A percentile compares a stretch with the other conserved stretches of the same genome.
Evolutionary conservation across 495 filamentous ascomycete genomes (phyloP).

Genomic region (Aspergillus hancockii): DNA sequence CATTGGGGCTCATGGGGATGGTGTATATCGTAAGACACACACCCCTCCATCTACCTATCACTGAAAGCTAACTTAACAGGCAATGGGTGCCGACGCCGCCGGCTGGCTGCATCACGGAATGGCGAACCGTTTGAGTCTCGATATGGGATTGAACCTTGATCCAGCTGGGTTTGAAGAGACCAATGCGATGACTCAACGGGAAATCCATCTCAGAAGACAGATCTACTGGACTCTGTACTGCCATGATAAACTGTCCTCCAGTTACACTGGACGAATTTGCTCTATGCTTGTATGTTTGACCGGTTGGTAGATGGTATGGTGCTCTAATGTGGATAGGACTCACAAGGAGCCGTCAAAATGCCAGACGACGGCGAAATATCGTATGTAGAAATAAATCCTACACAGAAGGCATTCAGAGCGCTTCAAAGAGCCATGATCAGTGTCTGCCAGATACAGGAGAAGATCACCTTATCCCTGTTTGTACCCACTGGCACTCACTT

Average conservation of each 20-base stretch:
- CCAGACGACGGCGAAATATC: constrained; percentile 24
- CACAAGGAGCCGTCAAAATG: constrained; percentile 31
- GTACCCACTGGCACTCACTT: not conserved
- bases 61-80: constrained; percentile 12
- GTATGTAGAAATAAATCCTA: constrained; percentile 8
- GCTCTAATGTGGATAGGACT: constrained; percentile 18
- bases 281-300: constrained; percentile 27
- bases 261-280: constrained; percentile 34
- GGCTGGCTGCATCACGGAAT: constrained; percentile 35
- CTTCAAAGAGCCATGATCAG: constrained; percentile 30
- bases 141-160: constrained; percentile 36
- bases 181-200: constrained; percentile 23
- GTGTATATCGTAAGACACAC: constrained; percentile 25
- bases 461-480: constrained; percentile 29
- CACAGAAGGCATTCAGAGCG: constrained; percentile 18
- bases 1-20: constrained; percentile 67
- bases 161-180: constrained; percentile 26
- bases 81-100: constrained; percentile 32
- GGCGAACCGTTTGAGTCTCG: constrained; percentile 30
- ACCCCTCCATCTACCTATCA: too few relatives aligned
- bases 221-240: constrained; percentile 36
- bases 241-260: constrained; percentile 33
- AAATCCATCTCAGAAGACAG: constrained; percentile 31
- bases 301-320: not conserved
- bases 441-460: constrained; percentile 30